phyloP scores from a whole-genome alignment of 768 basidiomycete species.

The Boletus huronensis region DNA sequence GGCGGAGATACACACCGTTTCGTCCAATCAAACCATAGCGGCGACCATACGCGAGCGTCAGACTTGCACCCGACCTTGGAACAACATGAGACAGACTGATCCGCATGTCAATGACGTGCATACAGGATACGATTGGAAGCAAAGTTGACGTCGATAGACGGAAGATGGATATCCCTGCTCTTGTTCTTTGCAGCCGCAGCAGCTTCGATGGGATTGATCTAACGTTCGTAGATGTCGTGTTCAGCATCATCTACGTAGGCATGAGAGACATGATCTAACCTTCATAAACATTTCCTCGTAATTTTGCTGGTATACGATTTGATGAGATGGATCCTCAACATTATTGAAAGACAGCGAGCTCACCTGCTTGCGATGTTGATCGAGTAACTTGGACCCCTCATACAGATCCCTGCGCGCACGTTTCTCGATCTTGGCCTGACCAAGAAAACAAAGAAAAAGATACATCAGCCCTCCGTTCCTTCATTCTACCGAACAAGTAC shows the following conservation, averaged over 20 bases:
- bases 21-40: conserved; percentile 91
- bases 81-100: not conserved
- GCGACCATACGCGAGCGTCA: conserved; percentile 85
- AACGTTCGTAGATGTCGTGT: not conserved
- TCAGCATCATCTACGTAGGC: not conserved
- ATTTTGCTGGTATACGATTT: conserved; percentile 60
- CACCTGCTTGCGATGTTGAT: conserved; percentile 88
- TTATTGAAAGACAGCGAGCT: conserved; percentile 4
- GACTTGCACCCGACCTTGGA: conserved; percentile 72
- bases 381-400: conserved; percentile 93
- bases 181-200: conserved; percentile 80
- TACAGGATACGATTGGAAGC: conserved; percentile 92
- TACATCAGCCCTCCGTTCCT: not conserved
- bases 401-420: conserved; percentile 86
- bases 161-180: conserved; percentile 94
- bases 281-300: conserved; percentile 99
- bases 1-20: conserved; percentile 47
- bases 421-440: conserved; percentile 94
- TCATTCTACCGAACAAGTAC: not conserved
- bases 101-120: conserved; percentile 9
- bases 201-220: conserved; percentile 93
- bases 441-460: not conserved
- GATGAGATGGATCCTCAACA: not conserved
- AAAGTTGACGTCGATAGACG: conserved; percentile 94
- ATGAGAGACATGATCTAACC: conserved; percentile 37